These are phyloP conservation scores for Lithospermum erythrorhizon DNA, from an alignment of 257 asterid species.

Conservation along the genomic window DNA sequence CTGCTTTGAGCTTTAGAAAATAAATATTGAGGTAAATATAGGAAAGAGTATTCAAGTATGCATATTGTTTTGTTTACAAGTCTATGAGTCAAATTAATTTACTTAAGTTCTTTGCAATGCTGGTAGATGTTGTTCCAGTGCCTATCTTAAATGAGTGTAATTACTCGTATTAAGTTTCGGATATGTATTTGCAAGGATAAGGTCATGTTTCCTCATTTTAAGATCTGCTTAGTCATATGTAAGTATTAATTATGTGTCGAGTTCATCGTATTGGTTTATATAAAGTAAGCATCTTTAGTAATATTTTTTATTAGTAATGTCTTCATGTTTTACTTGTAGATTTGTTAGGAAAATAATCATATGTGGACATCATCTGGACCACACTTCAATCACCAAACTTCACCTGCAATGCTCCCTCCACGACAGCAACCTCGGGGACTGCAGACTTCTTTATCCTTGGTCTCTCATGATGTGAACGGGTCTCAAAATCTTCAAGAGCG, in stretches of 20 bases:
- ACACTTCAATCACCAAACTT: slow-evolving; percentile 53
- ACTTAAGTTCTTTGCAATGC: too few species aligned
- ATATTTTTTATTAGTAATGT: not conserved
- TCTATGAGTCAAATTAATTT: not conserved
- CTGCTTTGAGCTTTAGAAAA: not conserved
- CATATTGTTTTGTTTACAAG: not conserved
- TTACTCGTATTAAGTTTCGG: not conserved
- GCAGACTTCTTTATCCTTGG: slow-evolving; percentile 66
- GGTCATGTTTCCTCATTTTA: not conserved
- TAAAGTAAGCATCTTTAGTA: not conserved
- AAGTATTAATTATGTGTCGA: not conserved
- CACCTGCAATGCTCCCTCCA: slow-evolving; percentile 75
- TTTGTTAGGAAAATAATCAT: slow-evolving; percentile 10
- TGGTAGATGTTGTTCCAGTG: too few species aligned
- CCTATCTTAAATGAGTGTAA: not conserved
- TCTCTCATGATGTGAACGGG: slow-evolving; percentile 65
- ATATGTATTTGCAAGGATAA: not conserved
- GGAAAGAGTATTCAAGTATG: not conserved
- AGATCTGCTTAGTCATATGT: not conserved
- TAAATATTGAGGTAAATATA: not conserved
- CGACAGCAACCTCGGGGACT: slow-evolving; percentile 83
- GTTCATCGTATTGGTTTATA: not conserved
- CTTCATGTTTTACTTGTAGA: slow-evolving; percentile 8
- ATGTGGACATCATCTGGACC: slow-evolving; percentile 73
- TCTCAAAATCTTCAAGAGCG: slow-evolving; percentile 73